Evolutionary conservation across 768 basidiomycete genomes (phyloP), one percentile per base, ranked within the genome.

Genomic region (Tubosaeta brunneosetosa): DNA sequence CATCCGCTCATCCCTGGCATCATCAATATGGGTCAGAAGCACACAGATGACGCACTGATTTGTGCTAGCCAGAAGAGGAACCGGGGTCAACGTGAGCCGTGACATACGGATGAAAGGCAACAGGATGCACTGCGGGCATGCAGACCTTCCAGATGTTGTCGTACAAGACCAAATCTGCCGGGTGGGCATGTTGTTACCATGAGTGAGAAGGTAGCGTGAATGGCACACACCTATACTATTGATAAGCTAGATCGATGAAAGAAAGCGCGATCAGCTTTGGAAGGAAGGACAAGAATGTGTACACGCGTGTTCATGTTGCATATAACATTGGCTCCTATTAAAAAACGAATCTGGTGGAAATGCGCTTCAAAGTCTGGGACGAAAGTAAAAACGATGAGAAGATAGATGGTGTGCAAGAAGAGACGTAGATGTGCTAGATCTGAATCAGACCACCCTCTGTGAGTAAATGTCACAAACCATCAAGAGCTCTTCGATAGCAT

Each of bases 401-500:
- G 33, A 64, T 10, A n/a, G n/a, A n/a, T n/a, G n/a, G n/a, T n/a
- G n/a, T n/a, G n/a, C n/a, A n/a, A n/a, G n/a, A n/a, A n/a, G n/a
- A n/a, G n/a, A n/a, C n/a, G n/a, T n/a, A n/a, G n/a, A 64, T 45
- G 26, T 62, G 65, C 63, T 65, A 66, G 11, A 64, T 61, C 63
- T 61, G 33, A 22, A 34, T 29, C 8, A 10, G 7, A 22, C 45
- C 6, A 11, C 14, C 12, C n/a, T 2, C n/a, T n/a, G 36, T 49
- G 36, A 61, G 50, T 19, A 6, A 16, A 27, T 13, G 9, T 25
- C 6, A 60, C 61, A 0, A 5, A 66, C 63, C 47, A 65, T 25
- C 10, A 65, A 44, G 5, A 52, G 17, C 12, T 55, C 61, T 56
- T 61, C 59, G 11, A 61, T 44, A 12, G 34, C 32, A 4, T 33